Evolutionary conservation across 176 grass and related monocot species (phyloP).

Genomic region (Ensete ventricosum): DNA sequence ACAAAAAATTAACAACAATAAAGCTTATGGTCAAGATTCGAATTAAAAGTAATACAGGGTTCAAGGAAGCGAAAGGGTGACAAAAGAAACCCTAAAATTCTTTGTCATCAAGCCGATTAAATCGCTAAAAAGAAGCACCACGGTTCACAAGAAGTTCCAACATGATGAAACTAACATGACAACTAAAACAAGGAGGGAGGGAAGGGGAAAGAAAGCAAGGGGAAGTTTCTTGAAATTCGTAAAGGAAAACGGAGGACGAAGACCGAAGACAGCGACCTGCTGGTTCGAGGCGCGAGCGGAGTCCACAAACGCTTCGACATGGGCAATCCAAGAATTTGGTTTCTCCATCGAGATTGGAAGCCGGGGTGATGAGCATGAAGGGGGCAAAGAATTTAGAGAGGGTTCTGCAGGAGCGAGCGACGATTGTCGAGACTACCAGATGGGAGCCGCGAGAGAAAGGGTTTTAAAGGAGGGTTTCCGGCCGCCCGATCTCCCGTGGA

Average conservation of each 20-base stretch:
- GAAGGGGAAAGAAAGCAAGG: neutral
- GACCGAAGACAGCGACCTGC: conserved; percentile 31
- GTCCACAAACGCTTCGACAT: conserved; percentile 63
- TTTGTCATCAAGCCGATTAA: neutral
- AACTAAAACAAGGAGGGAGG: neutral
- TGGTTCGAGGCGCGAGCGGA: conserved; percentile 29
- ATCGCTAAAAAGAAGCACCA: neutral
- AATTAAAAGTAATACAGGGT: neutral
- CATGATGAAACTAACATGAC: neutral
- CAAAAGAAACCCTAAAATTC: neutral
- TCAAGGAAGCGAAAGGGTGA: neutral
- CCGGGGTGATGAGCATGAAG: neutral
- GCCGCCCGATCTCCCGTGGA: too few relatives aligned
- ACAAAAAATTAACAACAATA: too few relatives aligned
- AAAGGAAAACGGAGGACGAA: too few relatives aligned
- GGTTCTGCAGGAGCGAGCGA: too few relatives aligned
- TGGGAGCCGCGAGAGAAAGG: too few relatives aligned
- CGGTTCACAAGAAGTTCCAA: neutral
- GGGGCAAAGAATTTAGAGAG: too few relatives aligned
- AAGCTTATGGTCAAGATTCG: neutral
- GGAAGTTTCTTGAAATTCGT: too few relatives aligned
- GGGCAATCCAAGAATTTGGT: conserved; percentile 40
- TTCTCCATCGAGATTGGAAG: conserved; percentile 34
- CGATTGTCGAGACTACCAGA: too few relatives aligned
- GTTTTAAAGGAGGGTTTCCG: too few relatives aligned